Base-by-base conservation (phyloP, 2,329 filamentous ascomycete genomes). In the Cercospora canescens region DNA sequence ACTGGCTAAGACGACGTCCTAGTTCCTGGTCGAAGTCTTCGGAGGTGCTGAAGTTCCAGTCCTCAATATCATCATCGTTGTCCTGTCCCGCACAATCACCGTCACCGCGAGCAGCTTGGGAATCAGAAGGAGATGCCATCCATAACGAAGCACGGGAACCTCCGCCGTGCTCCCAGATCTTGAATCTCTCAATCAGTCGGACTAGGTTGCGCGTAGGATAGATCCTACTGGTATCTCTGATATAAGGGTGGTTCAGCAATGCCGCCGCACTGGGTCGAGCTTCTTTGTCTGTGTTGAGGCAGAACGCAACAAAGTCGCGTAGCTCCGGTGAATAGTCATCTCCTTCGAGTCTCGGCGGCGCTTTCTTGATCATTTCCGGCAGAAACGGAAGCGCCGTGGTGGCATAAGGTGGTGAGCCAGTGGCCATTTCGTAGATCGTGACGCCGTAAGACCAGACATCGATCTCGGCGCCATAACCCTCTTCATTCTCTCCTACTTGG, bases 401-500 rank as follows among this genome's bases (percentile, higher is more conserved):
- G 21, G 62, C 54, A 55, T 87, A 83, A 50, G 92, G 92, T 2
- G 91, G 91, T 18, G 89, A 81, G 1, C 92, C 92, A 4, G 90
- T 92, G 1, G 92, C 91, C 77, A 94, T 91, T 77, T 95, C 92
- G 73, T 88, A 93, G 1, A 93, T 84, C 77, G 93, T 91, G 67
- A 91, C 91, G 1, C 92, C 92, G 75, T 92, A 93, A 2, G 92
- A 91, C 92, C 92, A 95, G 59, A 94, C 93, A 72, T 95, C 92
- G 50, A 85, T 79, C 63, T 85, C 83, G 6, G 77, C 81, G 11
- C 83, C 82, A 70, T 85, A 85, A 3, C 72, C 75, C 67, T 75
- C 70, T 60, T 79, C 89, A 1, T 70, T 70, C 26, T 64, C 48
- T 7, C 56, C 16, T 6, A 56, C 54, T n/a, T 30, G 82, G 39